These are phyloP conservation scores for Gaultheria prostrata DNA, from an alignment of 148 eudicot species.

Conservation along the genomic window DNA sequence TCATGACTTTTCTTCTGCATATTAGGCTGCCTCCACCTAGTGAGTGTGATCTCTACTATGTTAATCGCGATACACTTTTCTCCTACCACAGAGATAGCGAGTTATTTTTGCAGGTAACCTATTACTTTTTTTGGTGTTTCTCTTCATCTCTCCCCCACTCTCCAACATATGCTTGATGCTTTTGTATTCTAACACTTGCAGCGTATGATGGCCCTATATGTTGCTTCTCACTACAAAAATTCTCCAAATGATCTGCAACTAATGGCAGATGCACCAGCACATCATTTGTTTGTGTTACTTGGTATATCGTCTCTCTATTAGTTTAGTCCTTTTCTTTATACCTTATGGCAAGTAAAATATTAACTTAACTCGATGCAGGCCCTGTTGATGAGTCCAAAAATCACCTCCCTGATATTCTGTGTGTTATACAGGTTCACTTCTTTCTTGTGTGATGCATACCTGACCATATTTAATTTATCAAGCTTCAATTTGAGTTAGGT, in stretches of 20 bases:
- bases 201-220: slow-evolving; percentile 99
- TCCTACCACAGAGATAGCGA: slow-evolving; percentile 95
- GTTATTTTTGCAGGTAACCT: slow-evolving; percentile 79
- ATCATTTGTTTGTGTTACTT: slow-evolving; percentile 93
- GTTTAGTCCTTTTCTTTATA: neutral
- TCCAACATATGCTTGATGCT: slow-evolving; percentile 1
- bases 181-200: slow-evolving; percentile 36
- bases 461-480: neutral
- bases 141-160: neutral
- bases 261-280: slow-evolving; percentile 98
- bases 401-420: slow-evolving; percentile 91
- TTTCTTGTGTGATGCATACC: neutral
- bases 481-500: neutral
- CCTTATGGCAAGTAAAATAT: neutral
- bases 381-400: slow-evolving; percentile 93
- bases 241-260: slow-evolving; percentile 94
- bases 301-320: slow-evolving; percentile 41
- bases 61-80: slow-evolving; percentile 94
- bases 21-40: slow-evolving; percentile 69
- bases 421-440: slow-evolving; percentile 82
- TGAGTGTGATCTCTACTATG: slow-evolving; percentile 91
- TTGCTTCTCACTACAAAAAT: slow-evolving; percentile 97
- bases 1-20: slow-evolving; percentile 14
- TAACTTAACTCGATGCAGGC: slow-evolving; percentile 44
- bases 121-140: neutral